These are phyloP conservation scores for Alternaria alternata DNA, from an alignment of 2,329 filamentous ascomycete species.

Conservation along the genomic window DNA sequence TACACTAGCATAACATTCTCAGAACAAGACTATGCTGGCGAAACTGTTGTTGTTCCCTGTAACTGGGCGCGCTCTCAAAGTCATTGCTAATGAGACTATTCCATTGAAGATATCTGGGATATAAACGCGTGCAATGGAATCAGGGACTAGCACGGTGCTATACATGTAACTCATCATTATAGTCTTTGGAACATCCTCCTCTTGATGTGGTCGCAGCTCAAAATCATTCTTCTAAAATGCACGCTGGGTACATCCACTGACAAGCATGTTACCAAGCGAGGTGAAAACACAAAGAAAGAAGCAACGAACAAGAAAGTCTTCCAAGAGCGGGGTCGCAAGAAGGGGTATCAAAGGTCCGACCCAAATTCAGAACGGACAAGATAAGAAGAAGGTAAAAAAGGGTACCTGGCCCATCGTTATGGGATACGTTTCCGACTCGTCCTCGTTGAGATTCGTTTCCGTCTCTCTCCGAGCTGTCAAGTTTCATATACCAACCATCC, in stretches of 20 bases:
- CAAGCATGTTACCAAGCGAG: background rate
- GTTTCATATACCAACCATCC: constrained; percentile 7
- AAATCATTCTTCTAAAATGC: background rate
- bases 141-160: background rate
- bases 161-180: background rate
- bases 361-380: constrained; percentile 20
- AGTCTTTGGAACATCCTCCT: background rate
- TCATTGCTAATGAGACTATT: background rate
- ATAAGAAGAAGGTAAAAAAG: constrained; percentile 1
- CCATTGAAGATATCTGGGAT: background rate
- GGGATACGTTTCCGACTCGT: background rate
- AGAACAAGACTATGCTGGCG: too few species aligned
- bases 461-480: constrained; percentile 9
- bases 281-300: background rate
- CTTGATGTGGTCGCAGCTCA: background rate
- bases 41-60: too few species aligned
- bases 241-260: background rate
- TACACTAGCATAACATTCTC: too few species aligned
- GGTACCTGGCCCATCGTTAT: background rate
- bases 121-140: background rate
- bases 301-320: background rate
- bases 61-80: background rate
- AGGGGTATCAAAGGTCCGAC: constrained; percentile 46
- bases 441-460: background rate
- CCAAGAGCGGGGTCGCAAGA: constrained; percentile 10